Conservation (phyloP, 2,329 filamentous ascomycete species). For the Ploettnerulaceae sp. region DNA sequence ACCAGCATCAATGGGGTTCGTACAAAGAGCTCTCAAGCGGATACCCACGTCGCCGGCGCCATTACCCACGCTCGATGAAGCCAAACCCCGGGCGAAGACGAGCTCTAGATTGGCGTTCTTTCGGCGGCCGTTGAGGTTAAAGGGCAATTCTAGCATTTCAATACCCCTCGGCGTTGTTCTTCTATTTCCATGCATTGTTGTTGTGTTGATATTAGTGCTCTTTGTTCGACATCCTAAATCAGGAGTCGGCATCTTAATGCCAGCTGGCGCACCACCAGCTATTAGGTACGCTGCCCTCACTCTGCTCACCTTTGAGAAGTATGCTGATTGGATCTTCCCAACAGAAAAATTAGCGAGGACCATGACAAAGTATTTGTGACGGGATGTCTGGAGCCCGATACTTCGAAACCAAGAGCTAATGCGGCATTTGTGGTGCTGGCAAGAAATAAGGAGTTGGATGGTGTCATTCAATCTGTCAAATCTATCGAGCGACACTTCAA, state of each 20-base stretch:
- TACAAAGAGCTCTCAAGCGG: slow-evolving; percentile 48
- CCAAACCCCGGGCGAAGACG: slow-evolving; percentile 39
- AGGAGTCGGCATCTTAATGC: slow-evolving; percentile 77
- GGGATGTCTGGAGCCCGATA: slow-evolving; percentile 80
- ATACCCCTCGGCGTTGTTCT: slow-evolving; percentile 90
- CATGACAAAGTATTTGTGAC: slow-evolving; percentile 95
- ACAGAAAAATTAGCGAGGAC: slow-evolving; percentile 91
- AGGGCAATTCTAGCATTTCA: slow-evolving; percentile 86
- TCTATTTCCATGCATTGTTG: slow-evolving; percentile 84
- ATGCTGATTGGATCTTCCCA: slow-evolving; percentile 17
- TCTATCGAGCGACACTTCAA: slow-evolving; percentile 99
- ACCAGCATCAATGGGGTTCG: slow-evolving; percentile 43
- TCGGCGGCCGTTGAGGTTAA: slow-evolving; percentile 77
- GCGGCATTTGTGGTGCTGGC: slow-evolving; percentile 94
- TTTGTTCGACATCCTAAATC: slow-evolving; percentile 85
- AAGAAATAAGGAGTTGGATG: slow-evolving; percentile 92
- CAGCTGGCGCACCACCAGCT: slow-evolving; percentile 78
- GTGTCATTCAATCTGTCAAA: slow-evolving; percentile 93
- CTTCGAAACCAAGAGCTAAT: slow-evolving; percentile 76
- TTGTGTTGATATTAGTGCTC: slow-evolving; percentile 84
- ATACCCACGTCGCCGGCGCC: slow-evolving; percentile 42
- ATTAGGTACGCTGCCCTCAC: slow-evolving; percentile 62
- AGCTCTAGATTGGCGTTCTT: slow-evolving; percentile 68
- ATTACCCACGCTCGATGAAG: slow-evolving; percentile 42
- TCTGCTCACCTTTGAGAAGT: neutral